Conservation (phyloP, 108 stramenopile genomes). For the Pseudonitzschia pungens region DNA sequence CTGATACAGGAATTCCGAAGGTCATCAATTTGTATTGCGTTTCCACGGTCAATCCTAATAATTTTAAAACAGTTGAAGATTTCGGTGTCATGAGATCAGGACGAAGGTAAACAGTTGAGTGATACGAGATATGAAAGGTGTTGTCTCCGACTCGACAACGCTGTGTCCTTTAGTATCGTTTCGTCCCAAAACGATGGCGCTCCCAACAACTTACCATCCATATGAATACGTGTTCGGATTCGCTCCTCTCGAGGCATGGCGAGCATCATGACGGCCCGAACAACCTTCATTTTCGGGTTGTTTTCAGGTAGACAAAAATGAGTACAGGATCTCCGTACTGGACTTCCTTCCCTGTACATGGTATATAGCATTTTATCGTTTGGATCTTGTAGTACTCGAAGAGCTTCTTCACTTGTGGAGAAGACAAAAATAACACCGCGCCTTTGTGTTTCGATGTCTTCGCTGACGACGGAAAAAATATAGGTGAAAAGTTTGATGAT, state of each 20-base stretch:
- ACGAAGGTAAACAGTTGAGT: neutral
- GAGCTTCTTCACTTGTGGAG: neutral
- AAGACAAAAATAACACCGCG: conserved; percentile 25
- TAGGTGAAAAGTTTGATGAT: conserved; percentile 11
- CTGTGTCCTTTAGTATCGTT: neutral
- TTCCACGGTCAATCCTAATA: neutral
- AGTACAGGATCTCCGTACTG: conserved; percentile 4
- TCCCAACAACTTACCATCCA: conserved; percentile 12
- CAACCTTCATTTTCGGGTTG: conserved; percentile 3
- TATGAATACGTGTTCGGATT: conserved; percentile 5
- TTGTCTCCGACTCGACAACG: neutral
- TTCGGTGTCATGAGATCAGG: neutral
- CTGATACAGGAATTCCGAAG: conserved; percentile 28
- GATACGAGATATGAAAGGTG: no score
- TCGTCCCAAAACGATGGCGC: neutral
- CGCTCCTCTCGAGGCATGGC: conserved; percentile 8
- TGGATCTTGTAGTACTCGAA: neutral
- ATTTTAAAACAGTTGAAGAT: neutral
- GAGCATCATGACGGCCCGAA: neutral
- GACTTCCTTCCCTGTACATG: conserved; percentile 7
- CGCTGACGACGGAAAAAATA: neutral
- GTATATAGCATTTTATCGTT: neutral
- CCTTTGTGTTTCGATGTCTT: conserved; percentile 25
- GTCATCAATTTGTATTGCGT: conserved; percentile 18
- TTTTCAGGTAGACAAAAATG: conserved; percentile 12